Conservation (phyloP, 257 asterid genomes). For the Salvia miltiorrhiza region DNA sequence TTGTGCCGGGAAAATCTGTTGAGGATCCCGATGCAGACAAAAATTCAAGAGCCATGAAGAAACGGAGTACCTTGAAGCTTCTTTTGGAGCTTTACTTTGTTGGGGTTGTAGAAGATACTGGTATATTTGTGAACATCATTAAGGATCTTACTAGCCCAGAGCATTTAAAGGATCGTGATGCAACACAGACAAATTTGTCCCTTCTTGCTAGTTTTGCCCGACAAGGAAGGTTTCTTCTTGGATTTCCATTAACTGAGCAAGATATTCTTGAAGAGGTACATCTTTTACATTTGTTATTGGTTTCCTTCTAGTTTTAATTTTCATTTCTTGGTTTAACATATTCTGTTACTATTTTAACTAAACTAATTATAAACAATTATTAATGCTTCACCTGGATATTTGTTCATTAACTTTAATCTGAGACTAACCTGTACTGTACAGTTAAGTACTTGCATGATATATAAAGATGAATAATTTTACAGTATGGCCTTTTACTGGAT, state of each 20-base stretch:
- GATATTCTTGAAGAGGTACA: slow-evolving; percentile 86
- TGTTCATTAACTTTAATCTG: slow-evolving; percentile 10
- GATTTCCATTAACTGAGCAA: slow-evolving; percentile 73
- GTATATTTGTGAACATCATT: slow-evolving; percentile 64
- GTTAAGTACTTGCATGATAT: background rate
- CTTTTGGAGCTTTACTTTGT: slow-evolving; percentile 93
- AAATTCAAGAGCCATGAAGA: slow-evolving; percentile 89
- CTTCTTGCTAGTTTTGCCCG: slow-evolving; percentile 98
- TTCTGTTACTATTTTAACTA: slow-evolving; percentile 2
- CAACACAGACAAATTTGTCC: slow-evolving; percentile 91
- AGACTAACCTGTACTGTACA: slow-evolving; percentile 6
- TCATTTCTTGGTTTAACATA: background rate
- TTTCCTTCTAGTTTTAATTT: background rate
- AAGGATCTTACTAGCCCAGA: slow-evolving; percentile 88
- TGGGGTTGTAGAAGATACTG: slow-evolving; percentile 82
- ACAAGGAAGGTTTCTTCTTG: slow-evolving; percentile 91
- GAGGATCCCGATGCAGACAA: slow-evolving; percentile 88
- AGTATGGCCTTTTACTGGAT: slow-evolving; percentile 3
- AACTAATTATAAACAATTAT: background rate
- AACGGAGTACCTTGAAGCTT: slow-evolving; percentile 93
- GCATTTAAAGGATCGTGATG: slow-evolving; percentile 93
- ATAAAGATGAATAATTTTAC: background rate
- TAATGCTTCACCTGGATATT: slow-evolving; percentile 8
- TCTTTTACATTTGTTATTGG: slow-evolving; percentile 8
- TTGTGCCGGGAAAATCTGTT: slow-evolving; percentile 67